Evolutionary conservation across 805 yeast species (phyloP), one percentile per base, ranked within the genome.

Genomic region (Nakazawaea holstii): DNA sequence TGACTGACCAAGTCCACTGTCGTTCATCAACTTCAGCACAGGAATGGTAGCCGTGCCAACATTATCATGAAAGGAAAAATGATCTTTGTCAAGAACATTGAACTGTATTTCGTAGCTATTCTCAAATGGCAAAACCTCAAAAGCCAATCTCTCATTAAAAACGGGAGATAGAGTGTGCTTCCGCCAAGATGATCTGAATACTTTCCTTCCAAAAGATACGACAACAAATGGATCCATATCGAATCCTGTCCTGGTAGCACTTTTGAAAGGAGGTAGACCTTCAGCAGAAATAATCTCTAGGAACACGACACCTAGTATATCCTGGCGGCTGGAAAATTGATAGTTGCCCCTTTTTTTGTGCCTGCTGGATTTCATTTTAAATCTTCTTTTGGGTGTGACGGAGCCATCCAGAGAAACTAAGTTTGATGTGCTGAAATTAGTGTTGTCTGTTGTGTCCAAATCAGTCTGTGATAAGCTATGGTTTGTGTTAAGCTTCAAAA

Each of bases 161-260:
- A 82, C 73, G 0, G 99, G 99, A 46, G 83, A 82, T 44, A 88
- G 64, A 1, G 88, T 84, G 61, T 92, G 97, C 20, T 87, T 76
- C 54, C 82, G 76, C 82, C 90, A 84, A 9, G 90, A 82, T 0
- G 97, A 90, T 54, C 95, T 77, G 62, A 79, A 92, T 0, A 92
- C 89, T 54, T 84, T 84, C 56, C 86, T 83, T 8, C 97, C 97
- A 62, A 92, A 89, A 0, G 96, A 82, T 1, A 89, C 83, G 15
- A 92, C 89, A 2, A 92, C 92, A 66, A 92, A 94, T 2, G 98
- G 98, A 60, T 94, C 99, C 95, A 94, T 88, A 63, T 90, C 96
- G 59, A 86, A 92, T 1, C 91, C 83, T 20, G 88, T 79, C 8
- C 90, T 70, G 0, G 87, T 80, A 13, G 87, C 67, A 53, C 84